These are phyloP conservation scores for Pythium utonaiense DNA, from an alignment of 352 stramenopile species.

Conservation along the genomic window DNA sequence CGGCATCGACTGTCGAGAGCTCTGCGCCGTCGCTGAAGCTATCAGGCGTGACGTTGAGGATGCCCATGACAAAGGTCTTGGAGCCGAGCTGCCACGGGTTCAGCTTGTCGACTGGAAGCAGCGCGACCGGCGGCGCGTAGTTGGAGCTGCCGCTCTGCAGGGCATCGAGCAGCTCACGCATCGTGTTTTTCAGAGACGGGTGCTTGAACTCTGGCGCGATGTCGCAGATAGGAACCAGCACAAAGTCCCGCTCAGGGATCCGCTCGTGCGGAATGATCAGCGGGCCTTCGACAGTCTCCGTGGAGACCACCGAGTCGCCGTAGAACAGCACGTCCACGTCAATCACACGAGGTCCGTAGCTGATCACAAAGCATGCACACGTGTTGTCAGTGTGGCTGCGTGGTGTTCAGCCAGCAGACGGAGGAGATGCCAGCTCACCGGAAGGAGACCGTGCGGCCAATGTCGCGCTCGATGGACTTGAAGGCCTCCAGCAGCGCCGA, in stretches of 20 bases:
- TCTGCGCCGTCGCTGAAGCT: slow-evolving; percentile 91
- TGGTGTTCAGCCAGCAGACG: background rate
- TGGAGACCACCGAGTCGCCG: slow-evolving; percentile 64
- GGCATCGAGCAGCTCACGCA: slow-evolving; percentile 56
- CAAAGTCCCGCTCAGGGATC: slow-evolving; percentile 95
- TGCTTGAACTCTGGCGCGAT: slow-evolving; percentile 81
- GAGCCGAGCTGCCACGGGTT: slow-evolving; percentile 38
- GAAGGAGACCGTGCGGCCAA: slow-evolving; percentile 78
- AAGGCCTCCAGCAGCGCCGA: slow-evolving; percentile 73
- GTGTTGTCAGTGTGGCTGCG: background rate
- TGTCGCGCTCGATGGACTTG: slow-evolving; percentile 88
- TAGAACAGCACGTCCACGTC: slow-evolving; percentile 97
- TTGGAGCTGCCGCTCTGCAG: slow-evolving; percentile 27
- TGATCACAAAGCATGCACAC: slow-evolving; percentile 21
- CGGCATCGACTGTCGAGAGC: slow-evolving; percentile 37
- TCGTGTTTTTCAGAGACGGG: slow-evolving; percentile 69
- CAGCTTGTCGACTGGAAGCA: slow-evolving; percentile 51
- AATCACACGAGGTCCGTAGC: slow-evolving; percentile 91
- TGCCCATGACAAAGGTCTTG: slow-evolving; percentile 96
- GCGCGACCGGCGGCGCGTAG: slow-evolving; percentile 40
- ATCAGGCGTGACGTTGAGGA: slow-evolving; percentile 99
- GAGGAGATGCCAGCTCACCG: slow-evolving; percentile 24
- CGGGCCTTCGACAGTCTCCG: slow-evolving; percentile 53
- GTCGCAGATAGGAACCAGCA: slow-evolving; percentile 94
- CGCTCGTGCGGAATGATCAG: slow-evolving; percentile 94